Evolutionary conservation across 768 basidiomycete species (phyloP).

Genomic region (Lactifluus piperatus): DNA sequence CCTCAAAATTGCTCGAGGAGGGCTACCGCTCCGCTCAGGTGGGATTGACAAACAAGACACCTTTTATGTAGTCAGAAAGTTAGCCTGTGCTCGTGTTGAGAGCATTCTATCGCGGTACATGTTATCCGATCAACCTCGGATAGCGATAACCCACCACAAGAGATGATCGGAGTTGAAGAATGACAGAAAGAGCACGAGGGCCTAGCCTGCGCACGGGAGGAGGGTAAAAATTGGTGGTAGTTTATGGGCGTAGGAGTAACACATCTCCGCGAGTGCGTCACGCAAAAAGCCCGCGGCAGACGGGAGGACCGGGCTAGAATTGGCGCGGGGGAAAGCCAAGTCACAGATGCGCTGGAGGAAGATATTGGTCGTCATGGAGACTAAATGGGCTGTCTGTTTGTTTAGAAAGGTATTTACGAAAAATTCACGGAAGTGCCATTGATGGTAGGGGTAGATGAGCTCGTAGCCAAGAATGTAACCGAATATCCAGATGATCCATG

Average conservation of each 20-base stretch:
- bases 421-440: slow-evolving; percentile 77
- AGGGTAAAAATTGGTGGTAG: slow-evolving; percentile 70
- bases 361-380: slow-evolving; percentile 71
- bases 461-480: slow-evolving; percentile 72
- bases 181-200: slow-evolving; percentile 59
- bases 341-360: slow-evolving; percentile 75
- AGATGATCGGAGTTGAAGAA: slow-evolving; percentile 41
- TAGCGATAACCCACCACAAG: slow-evolving; percentile 37
- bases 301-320: slow-evolving; percentile 29
- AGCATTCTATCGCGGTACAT: slow-evolving; percentile 60
- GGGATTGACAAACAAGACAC: slow-evolving; percentile 70
- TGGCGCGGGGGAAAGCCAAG: slow-evolving; percentile 50
- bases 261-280: slow-evolving; percentile 53
- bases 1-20: no score
- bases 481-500: slow-evolving; percentile 66
- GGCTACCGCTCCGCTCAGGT: slow-evolving; percentile 83
- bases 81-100: slow-evolving; percentile 52
- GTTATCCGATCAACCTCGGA: slow-evolving; percentile 36
- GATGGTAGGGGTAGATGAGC: slow-evolving; percentile 57
- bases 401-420: no score
- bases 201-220: slow-evolving; percentile 72
- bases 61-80: slow-evolving; percentile 65
- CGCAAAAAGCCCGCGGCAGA: slow-evolving; percentile 26
- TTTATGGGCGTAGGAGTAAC: slow-evolving; percentile 79
- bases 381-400: no score